phyloP scores from a whole-genome alignment of 306 rosid genomes.

The Cicer yamashitae region DNA sequence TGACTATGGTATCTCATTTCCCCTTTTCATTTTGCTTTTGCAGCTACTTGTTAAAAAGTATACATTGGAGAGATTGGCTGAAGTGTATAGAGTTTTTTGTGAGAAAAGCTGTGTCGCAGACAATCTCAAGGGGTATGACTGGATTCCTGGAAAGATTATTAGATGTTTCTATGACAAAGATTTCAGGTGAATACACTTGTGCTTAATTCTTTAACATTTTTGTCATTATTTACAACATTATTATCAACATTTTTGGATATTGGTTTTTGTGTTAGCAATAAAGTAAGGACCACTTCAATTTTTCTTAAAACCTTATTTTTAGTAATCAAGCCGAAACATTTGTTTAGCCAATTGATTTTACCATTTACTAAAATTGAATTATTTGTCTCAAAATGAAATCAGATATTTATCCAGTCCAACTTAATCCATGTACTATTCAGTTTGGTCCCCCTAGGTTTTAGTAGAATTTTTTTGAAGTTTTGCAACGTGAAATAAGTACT shows the following conservation, averaged over 20 bases:
- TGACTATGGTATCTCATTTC: constrained; percentile 41
- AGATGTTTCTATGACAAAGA: constrained; percentile 95
- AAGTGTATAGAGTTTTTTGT: constrained; percentile 73
- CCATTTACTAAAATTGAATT: constrained; percentile 14
- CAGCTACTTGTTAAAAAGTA: constrained; percentile 94
- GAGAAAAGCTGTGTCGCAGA: constrained; percentile 59
- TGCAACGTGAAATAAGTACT: not conserved
- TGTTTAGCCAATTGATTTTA: constrained; percentile 16
- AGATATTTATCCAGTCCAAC: constrained; percentile 8
- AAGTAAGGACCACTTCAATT: constrained; percentile 1
- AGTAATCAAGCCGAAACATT: not conserved
- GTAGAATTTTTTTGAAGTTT: constrained; percentile 11
- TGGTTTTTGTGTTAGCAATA: constrained; percentile 32
- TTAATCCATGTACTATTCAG: not conserved
- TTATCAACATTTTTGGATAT: constrained; percentile 9
- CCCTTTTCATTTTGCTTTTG: constrained; percentile 47
- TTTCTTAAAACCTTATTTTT: not conserved
- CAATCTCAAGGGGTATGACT: constrained; percentile 63
- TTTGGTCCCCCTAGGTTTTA: constrained; percentile 20
- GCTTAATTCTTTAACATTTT: constrained; percentile 12
- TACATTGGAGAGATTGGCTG: constrained; percentile 92
- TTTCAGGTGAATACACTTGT: constrained; percentile 71
- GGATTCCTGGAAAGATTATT: constrained; percentile 96
- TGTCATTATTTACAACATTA: not conserved
- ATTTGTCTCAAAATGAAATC: constrained; percentile 2